These are phyloP conservation scores for Pseudovirgaria hyperparasitica DNA, from an alignment of 2,329 filamentous ascomycete genomes.

Conservation along the genomic window DNA sequence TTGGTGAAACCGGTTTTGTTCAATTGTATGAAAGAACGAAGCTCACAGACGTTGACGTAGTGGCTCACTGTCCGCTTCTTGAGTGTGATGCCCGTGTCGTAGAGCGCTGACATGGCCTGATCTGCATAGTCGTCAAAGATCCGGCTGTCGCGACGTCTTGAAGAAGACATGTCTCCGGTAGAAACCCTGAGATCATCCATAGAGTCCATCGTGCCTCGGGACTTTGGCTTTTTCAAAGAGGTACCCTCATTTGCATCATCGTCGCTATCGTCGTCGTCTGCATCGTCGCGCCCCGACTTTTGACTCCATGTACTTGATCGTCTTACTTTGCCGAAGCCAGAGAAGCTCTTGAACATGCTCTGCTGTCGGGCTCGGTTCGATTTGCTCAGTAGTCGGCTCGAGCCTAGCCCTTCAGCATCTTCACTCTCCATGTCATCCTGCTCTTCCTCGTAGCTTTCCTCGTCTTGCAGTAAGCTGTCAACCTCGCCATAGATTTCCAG, in stretches of 20 bases:
- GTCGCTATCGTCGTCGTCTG: conserved; percentile 44
- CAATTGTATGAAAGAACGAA: conserved; percentile 90
- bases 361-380: conserved; percentile 29
- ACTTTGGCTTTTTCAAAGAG: conserved; percentile 24
- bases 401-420: conserved; percentile 22
- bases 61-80: conserved; percentile 82
- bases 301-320: conserved; percentile 30
- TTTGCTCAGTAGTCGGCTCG: conserved; percentile 20
- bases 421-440: conserved; percentile 22
- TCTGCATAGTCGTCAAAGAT: conserved; percentile 70
- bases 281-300: conserved; percentile 39
- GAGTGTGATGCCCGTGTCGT: conserved; percentile 64
- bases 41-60: conserved; percentile 86
- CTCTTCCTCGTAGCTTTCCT: conserved; percentile 53
- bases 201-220: conserved; percentile 12
- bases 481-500: conserved; percentile 74
- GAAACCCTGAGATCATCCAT: conserved; percentile 48
- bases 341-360: conserved; percentile 43
- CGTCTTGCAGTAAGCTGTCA: conserved; percentile 61
- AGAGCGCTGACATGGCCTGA: conserved; percentile 55
- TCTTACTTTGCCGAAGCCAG: conserved; percentile 29
- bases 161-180: conserved; percentile 45
- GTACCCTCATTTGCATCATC: conserved; percentile 44
- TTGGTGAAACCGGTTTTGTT: conserved; percentile 96
- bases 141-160: conserved; percentile 48